Percentiles rank a stretch among this genome's conserved stretches.
Evolutionary conservation across 306 rosid genomes (phyloP).

Genomic region (Abrus pulchellus): DNA sequence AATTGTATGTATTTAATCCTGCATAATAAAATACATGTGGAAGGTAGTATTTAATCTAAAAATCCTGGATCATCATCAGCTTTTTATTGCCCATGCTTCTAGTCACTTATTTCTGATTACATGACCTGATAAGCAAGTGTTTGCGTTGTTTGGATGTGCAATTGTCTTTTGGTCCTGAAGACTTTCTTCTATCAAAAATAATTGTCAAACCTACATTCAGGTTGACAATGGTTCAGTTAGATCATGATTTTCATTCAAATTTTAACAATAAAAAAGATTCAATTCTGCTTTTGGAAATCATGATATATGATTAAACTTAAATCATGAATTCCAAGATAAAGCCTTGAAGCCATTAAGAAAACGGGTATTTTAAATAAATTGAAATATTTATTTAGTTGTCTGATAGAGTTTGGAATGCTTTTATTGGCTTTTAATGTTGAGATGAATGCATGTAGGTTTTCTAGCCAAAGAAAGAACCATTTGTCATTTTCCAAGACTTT

Average conservation of each 20-base stretch:
- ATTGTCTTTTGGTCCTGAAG: conserved; percentile 22
- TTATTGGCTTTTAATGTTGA: neutral
- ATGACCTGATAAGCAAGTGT: neutral
- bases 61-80: neutral
- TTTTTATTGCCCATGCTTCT: conserved; percentile 16
- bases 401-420: conserved; percentile 24
- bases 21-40: conserved; percentile 23
- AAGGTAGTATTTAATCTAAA: conserved; percentile 4
- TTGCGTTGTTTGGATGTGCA: conserved; percentile 20
- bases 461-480: neutral
- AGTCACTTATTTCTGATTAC: conserved; percentile 11
- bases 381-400: neutral
- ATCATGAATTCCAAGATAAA: conserved; percentile 22
- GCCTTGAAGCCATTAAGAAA: conserved; percentile 12
- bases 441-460: conserved; percentile 3
- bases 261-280: neutral
- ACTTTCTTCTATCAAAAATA: conserved; percentile 24
- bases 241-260: conserved; percentile 13
- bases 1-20: conserved; percentile 6
- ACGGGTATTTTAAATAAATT: neutral
- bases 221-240: conserved; percentile 27
- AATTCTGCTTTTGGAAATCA: conserved; percentile 38
- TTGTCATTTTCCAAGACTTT: neutral
- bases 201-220: neutral
- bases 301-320: neutral